Percentiles rank a stretch among this genome's conserved stretches.
phyloP scores from a whole-genome alignment of 192 early-diverging fungal genomes.

The Entrophospora sp. region DNA sequence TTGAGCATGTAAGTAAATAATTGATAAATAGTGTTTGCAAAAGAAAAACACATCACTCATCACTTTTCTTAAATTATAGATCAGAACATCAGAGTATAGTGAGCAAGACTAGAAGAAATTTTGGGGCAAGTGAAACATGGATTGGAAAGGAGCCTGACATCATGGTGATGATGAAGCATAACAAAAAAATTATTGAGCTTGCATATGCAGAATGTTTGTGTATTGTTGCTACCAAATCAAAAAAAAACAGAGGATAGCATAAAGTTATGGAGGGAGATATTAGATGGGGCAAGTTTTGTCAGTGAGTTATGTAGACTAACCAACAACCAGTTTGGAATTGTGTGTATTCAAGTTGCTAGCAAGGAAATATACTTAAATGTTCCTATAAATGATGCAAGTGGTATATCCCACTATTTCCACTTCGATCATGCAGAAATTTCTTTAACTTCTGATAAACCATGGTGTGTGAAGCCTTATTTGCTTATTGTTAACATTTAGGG shows the following conservation, averaged over 20 bases:
- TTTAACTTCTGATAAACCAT: too few relatives aligned
- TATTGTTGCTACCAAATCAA: conserved; percentile 1
- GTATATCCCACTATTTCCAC: conserved; percentile 5
- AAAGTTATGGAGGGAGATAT: conserved; percentile 12
- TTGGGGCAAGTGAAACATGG: neutral
- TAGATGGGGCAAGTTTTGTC: conserved; percentile 12
- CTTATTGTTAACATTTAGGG: too few relatives aligned
- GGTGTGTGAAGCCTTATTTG: too few relatives aligned
- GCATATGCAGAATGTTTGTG: neutral
- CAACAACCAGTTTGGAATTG: conserved; percentile 8
- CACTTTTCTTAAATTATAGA: too few relatives aligned
- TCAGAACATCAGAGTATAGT: neutral
- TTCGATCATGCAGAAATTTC: neutral
- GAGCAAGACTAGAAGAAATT: neutral
- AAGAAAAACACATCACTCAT: too few relatives aligned
- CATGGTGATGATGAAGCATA: neutral
- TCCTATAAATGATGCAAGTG: conserved; percentile 3
- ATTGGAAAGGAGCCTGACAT: neutral
- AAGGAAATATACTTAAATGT: conserved; percentile 6
- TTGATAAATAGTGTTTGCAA: too few relatives aligned
- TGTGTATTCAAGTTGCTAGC: conserved; percentile 8
- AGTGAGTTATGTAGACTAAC: conserved; percentile 1
- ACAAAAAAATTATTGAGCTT: conserved; percentile 14
- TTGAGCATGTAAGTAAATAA: neutral
- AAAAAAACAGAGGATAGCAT: conserved; percentile 15